phyloP scores from a whole-genome alignment of 306 rosid genomes.

The Alnus rubra region DNA sequence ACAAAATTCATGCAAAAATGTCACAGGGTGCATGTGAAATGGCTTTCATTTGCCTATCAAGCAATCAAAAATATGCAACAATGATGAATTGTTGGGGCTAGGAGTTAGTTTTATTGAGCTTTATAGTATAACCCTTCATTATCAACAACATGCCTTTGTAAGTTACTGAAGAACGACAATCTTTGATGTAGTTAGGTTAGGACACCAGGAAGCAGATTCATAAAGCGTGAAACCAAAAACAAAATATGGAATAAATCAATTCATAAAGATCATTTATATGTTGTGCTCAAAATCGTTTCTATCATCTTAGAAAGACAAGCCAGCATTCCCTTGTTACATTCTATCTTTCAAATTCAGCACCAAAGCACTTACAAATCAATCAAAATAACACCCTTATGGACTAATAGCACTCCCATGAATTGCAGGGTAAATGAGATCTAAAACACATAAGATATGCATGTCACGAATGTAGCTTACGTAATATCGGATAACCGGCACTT shows the following conservation, averaged over 20 bases:
- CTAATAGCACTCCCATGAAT: constrained; percentile 10
- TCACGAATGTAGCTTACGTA: constrained; percentile 51
- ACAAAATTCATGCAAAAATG: not conserved
- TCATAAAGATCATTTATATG: not conserved
- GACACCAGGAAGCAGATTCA: not conserved
- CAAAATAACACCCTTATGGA: constrained; percentile 15
- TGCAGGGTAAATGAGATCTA: constrained; percentile 8
- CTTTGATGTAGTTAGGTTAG: not conserved
- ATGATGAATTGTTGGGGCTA: not conserved
- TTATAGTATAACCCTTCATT: not conserved
- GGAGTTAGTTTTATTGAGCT: not conserved
- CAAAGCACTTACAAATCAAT: constrained; percentile 6
- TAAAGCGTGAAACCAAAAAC: not conserved
- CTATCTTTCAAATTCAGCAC: constrained; percentile 3
- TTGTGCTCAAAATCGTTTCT: not conserved
- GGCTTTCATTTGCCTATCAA: not conserved
- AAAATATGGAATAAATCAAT: not conserved
- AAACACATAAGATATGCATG: constrained; percentile 12
- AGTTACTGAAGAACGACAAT: not conserved
- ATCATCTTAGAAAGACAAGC: not conserved
- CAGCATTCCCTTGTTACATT: not conserved
- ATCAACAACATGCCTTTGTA: not conserved
- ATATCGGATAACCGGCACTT: constrained; percentile 76
- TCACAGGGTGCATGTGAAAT: not conserved
- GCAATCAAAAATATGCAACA: not conserved